Base-by-base conservation (phyloP, 1,284 basidiomycete species). In the Ustilago vetiveriae region DNA sequence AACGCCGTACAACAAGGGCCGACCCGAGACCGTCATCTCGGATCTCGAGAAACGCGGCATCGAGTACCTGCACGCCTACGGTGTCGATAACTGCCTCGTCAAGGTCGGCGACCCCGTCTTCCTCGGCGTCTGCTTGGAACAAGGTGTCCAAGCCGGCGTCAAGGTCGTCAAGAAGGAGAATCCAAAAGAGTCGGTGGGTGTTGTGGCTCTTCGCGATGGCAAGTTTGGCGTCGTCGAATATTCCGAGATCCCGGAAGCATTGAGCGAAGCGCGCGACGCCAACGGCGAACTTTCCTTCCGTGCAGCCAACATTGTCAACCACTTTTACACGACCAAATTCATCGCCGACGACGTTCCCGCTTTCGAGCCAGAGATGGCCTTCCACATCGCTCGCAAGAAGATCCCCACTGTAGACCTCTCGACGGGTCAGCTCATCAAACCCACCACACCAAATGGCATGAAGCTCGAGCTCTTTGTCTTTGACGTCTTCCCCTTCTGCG, bases 391-490 rank as follows among this genome's bases (percentile, higher is more conserved):
- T 29, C 88, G 91, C 78, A 98, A 99, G 85, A 98, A 98, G 87
- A 98, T 98, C 75, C 87, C 93, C 16, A 88, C 90, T 72, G 85
- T 95, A 68, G 78, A 78, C 36, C 71, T 77, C 7, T 22, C 45
- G 9, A 78, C 91, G 43, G 82, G 86, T 42, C 77, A 84, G 48
- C 42, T 81, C 3, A 83, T 93, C 82, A 95, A 94, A 82, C 94
- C 95, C 6, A 84, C 83, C 54, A 88, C 89, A 79, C 92, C 93
- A n/a, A 98, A 98, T 83, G 96, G 96, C 56, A 96, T 98, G 92
- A 99, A 99, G 85, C 88, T 99, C 71, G 96, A 99, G 84, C 86
- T 97, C 84, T 99, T 98, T 84, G 91, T 99, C 46, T 99, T 98
- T 79, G 95, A 99, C 84, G 96, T 99, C 44, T 98, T 99, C 86